phyloP scores from a whole-genome alignment of 495 filamentous ascomycete genomes.

The Stereocaulon alpinum region DNA sequence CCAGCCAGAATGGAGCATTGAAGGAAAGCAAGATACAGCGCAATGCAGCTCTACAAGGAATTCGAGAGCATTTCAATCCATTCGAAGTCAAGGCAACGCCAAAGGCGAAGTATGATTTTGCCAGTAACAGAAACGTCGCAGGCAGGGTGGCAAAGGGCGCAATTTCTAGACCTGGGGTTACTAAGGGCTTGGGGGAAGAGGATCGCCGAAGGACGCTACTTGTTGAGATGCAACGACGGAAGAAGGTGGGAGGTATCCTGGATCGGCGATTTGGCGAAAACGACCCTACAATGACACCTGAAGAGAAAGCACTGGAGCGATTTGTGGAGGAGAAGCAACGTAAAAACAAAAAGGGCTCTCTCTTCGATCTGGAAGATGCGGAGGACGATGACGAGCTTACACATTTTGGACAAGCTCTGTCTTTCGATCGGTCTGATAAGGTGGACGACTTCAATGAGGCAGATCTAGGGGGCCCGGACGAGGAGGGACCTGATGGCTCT shows the following conservation, averaged over 20 bases:
- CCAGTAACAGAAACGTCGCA: slow-evolving; percentile 46
- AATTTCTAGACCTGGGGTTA: slow-evolving; percentile 62
- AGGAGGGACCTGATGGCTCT: slow-evolving; percentile 35
- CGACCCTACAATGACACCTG: slow-evolving; percentile 84
- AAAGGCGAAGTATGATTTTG: slow-evolving; percentile 63
- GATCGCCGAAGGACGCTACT: slow-evolving; percentile 69
- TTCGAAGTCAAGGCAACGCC: slow-evolving; percentile 77
- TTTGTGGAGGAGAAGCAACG: slow-evolving; percentile 76
- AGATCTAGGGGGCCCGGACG: slow-evolving; percentile 47
- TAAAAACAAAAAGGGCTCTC: slow-evolving; percentile 54
- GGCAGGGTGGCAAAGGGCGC: slow-evolving; percentile 43
- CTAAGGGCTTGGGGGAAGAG: slow-evolving; percentile 81
- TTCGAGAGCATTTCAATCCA: slow-evolving; percentile 92
- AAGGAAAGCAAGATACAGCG: slow-evolving; percentile 62
- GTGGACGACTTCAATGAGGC: slow-evolving; percentile 66
- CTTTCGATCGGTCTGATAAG: slow-evolving; percentile 42
- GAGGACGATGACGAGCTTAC: slow-evolving; percentile 65
- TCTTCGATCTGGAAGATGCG: slow-evolving; percentile 86
- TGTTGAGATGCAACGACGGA: slow-evolving; percentile 71
- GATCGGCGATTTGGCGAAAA: slow-evolving; percentile 95
- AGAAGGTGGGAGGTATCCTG: slow-evolving; percentile 84
- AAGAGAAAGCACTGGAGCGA: slow-evolving; percentile 85
- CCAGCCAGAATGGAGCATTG: slow-evolving; percentile 50
- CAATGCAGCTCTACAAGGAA: slow-evolving; percentile 62
- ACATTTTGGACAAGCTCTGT: slow-evolving; percentile 67